Evolutionary conservation across 306 rosid genomes (phyloP).

Genomic region (Amphicarpaea edgeworthii): DNA sequence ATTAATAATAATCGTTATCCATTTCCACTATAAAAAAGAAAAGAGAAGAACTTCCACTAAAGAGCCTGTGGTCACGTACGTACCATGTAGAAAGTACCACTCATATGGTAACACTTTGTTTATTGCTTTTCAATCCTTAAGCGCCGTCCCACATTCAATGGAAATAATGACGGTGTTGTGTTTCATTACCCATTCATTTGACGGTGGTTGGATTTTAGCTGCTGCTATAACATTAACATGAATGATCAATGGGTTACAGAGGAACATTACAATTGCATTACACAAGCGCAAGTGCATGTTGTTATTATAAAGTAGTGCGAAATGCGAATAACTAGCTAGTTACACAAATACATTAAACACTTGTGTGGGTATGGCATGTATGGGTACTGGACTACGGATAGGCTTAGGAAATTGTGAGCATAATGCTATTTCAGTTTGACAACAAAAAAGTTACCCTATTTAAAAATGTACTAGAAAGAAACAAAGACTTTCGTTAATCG

Average conservation of each 20-base stretch:
- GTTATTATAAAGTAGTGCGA: background rate
- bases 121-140: background rate
- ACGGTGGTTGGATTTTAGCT: too few species aligned
- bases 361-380: background rate
- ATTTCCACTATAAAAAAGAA: background rate
- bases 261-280: background rate
- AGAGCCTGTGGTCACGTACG: constrained; percentile 15
- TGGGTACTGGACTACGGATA: too few species aligned
- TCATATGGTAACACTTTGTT: background rate
- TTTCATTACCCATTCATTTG: constrained; percentile 10
- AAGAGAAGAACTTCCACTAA: constrained; percentile 13
- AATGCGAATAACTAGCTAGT: background rate
- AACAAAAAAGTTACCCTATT: too few species aligned
- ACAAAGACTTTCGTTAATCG: background rate
- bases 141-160: background rate
- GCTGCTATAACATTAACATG: too few species aligned
- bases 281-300: background rate
- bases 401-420: background rate
- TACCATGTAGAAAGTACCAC: background rate
- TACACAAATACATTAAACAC: too few species aligned
- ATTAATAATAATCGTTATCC: background rate
- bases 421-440: background rate
- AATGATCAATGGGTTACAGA: background rate
- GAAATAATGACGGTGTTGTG: background rate
- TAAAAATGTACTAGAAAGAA: too few species aligned